phyloP scores from a whole-genome alignment of 2,329 filamentous ascomycete genomes.

The Fusarium chlamydosporum region DNA sequence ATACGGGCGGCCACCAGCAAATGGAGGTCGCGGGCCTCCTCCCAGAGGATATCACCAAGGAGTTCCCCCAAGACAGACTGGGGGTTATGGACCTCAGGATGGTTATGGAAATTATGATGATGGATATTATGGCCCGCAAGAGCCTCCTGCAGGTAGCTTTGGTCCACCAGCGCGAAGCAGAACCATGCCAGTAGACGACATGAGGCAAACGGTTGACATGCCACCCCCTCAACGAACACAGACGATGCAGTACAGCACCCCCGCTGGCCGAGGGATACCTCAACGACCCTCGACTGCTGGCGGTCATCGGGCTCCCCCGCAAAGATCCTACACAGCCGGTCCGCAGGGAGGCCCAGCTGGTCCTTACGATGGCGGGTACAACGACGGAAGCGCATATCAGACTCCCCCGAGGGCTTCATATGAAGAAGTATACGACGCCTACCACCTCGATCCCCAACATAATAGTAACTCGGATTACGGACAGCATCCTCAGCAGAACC shows the following conservation, averaged over 20 bases:
- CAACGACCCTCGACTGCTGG: constrained; percentile 69
- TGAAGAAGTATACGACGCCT: constrained; percentile 69
- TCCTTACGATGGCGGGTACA: constrained; percentile 53
- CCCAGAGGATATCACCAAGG: constrained; percentile 56
- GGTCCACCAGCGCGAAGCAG: constrained; percentile 69
- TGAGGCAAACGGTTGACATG: constrained; percentile 58
- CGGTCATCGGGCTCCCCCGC: constrained; percentile 66
- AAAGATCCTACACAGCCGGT: constrained; percentile 64
- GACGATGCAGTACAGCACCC: constrained; percentile 63
- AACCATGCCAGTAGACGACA: constrained; percentile 70
- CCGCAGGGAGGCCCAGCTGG: constrained; percentile 57
- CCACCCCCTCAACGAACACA: constrained; percentile 58
- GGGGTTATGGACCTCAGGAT: constrained; percentile 40
- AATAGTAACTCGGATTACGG: constrained; percentile 49
- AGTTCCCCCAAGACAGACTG: constrained; percentile 51
- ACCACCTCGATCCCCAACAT: constrained; percentile 65
- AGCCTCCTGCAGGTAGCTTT: constrained; percentile 59
- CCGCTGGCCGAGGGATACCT: constrained; percentile 62
- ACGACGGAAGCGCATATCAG: constrained; percentile 51
- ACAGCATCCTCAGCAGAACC: constrained; percentile 39
- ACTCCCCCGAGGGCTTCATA: constrained; percentile 56
- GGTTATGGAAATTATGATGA: constrained; percentile 51
- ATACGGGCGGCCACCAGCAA: constrained; percentile 49
- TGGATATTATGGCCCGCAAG: constrained; percentile 50
- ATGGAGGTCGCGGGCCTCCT: constrained; percentile 48